Percentiles rank a stretch among this genome's conserved stretches.
Evolutionary conservation across 1,284 basidiomycete species (phyloP).

Genomic region (Schizophyllum amplum): DNA sequence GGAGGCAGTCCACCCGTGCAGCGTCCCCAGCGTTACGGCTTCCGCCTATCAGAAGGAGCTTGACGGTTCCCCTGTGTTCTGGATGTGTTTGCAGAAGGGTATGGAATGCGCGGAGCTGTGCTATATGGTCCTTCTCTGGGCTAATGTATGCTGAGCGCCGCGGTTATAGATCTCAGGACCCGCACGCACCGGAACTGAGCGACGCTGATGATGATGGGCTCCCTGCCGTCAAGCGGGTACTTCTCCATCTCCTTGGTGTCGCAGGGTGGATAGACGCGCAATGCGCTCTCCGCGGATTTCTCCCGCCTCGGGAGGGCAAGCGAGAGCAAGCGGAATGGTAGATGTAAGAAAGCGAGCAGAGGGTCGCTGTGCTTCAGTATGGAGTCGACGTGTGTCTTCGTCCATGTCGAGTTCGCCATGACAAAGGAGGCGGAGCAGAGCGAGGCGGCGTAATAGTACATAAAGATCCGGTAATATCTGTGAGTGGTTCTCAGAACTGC

Average conservation of each 20-base stretch:
- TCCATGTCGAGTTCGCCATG: constrained; percentile 97
- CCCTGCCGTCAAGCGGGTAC: constrained; percentile 55
- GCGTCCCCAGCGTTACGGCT: constrained; percentile 74
- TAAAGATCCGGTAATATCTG: constrained; percentile 89
- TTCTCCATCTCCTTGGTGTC: constrained; percentile 70
- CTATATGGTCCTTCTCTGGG: constrained; percentile 91
- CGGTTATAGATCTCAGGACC: background rate
- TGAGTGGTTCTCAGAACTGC: constrained; percentile 4
- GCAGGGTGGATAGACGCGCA: constrained; percentile 75
- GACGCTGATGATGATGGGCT: constrained; percentile 73
- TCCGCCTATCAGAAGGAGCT: constrained; percentile 77
- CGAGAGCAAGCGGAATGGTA: constrained; percentile 19
- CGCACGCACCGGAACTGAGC: constrained; percentile 82
- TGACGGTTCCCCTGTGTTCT: constrained; percentile 39
- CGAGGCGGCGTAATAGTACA: constrained; percentile 72
- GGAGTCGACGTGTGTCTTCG: constrained; percentile 73
- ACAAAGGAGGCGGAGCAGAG: constrained; percentile 71
- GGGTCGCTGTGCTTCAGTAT: constrained; percentile 54
- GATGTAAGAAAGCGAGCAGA: constrained; percentile 37
- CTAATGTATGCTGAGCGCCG: no score
- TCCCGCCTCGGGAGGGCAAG: constrained; percentile 15
- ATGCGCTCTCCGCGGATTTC: background rate
- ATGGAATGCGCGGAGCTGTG: constrained; percentile 71
- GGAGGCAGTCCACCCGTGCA: constrained; percentile 57
- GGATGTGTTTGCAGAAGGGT: constrained; percentile 55